Conservation (phyloP, 2,329 filamentous ascomycete species). For the Penicillium sp. region DNA sequence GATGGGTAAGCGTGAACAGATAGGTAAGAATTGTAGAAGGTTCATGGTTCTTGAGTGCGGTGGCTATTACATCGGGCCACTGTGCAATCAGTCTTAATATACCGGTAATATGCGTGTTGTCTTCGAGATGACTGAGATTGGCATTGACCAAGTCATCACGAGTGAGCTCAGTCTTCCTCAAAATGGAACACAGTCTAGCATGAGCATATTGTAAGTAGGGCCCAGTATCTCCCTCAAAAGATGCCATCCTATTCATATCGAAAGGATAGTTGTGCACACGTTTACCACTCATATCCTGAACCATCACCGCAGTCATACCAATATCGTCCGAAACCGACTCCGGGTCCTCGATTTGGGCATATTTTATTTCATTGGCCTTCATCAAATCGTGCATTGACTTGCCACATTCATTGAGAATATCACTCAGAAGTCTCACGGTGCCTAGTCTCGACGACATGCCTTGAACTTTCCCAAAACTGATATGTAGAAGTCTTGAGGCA, state of each 20-base stretch:
- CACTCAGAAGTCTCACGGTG: background rate
- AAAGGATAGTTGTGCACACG: background rate
- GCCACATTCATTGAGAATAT: background rate
- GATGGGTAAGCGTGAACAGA: background rate
- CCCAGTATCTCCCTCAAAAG: slow-evolving; percentile 1
- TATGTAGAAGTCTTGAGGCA: background rate
- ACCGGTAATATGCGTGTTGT: background rate
- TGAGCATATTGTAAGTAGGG: background rate
- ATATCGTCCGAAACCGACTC: background rate
- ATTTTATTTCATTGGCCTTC: background rate
- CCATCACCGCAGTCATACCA: background rate
- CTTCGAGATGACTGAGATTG: background rate
- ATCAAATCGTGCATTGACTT: background rate
- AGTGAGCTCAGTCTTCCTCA: background rate
- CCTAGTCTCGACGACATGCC: background rate
- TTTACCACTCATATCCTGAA: background rate
- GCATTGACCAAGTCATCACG: background rate
- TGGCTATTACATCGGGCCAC: background rate
- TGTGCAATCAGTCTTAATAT: background rate
- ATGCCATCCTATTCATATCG: background rate
- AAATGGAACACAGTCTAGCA: background rate
- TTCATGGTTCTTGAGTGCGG: background rate
- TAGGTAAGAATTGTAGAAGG: background rate
- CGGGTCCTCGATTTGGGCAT: background rate
- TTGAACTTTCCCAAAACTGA: background rate